A percentile compares a stretch with the other conserved stretches of the same genome.
phyloP scores from a whole-genome alignment of 208 protist species.

The Histomonas meleagridis region DNA sequence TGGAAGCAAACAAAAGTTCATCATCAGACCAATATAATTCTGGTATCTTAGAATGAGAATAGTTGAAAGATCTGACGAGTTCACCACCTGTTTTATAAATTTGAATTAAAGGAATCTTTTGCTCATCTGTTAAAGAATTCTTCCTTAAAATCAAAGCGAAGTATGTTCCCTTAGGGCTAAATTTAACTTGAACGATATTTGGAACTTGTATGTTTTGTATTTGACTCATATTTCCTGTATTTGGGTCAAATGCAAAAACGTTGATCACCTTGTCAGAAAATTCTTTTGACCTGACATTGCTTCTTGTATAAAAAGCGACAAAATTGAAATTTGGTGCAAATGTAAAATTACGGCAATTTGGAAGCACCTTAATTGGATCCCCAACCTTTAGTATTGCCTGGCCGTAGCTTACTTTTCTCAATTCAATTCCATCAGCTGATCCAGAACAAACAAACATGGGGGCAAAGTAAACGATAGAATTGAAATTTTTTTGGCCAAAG shows the following conservation, averaged over 20 bases:
- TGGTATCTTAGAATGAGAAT: neutral
- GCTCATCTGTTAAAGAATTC: neutral
- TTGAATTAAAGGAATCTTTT: slow-evolving; percentile 11
- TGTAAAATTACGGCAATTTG: slow-evolving; percentile 1
- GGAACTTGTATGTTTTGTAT: neutral
- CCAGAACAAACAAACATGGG: neutral
- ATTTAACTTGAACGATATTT: neutral
- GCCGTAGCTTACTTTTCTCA: neutral
- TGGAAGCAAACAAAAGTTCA: neutral
- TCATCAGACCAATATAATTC: neutral
- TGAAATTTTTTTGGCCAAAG: too few species aligned
- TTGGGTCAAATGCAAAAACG: neutral
- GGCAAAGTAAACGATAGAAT: too few species aligned
- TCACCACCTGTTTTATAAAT: neutral
- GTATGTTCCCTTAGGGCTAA: neutral
- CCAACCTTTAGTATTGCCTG: neutral
- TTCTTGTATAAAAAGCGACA: slow-evolving; percentile 6
- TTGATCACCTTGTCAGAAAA: neutral
- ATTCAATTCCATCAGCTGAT: neutral
- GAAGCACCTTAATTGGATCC: neutral
- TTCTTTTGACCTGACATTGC: neutral
- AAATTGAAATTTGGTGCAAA: slow-evolving; percentile 9
- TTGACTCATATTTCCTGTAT: neutral
- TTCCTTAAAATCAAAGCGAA: neutral
- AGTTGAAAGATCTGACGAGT: neutral